Conservation (phyloP, 2,329 filamentous ascomycete species). For the Ascochyta lentis region DNA sequence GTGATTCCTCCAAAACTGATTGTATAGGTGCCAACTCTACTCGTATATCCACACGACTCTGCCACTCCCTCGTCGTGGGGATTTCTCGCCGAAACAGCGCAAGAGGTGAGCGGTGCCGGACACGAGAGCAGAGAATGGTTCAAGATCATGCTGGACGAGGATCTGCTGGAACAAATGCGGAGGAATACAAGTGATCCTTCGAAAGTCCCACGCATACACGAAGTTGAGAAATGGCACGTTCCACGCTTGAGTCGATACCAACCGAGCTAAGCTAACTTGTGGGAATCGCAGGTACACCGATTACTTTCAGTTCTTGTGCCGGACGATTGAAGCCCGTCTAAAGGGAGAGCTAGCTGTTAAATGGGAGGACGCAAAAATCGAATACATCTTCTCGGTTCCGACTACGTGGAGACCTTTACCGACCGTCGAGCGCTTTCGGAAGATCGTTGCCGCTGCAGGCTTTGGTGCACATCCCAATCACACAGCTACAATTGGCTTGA, state of each 20-base stretch:
- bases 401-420: slow-evolving; percentile 62
- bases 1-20: too few species aligned
- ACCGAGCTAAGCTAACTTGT: slow-evolving; percentile 39
- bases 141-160: slow-evolving; percentile 56
- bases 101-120: slow-evolving; percentile 44
- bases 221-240: too few species aligned
- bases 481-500: slow-evolving; percentile 54
- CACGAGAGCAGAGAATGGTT: slow-evolving; percentile 58
- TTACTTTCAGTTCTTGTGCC: slow-evolving; percentile 56
- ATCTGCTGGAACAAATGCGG: too few species aligned
- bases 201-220: too few species aligned
- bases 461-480: slow-evolving; percentile 55
- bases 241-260: too few species aligned
- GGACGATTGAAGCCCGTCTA: slow-evolving; percentile 54
- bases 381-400: slow-evolving; percentile 64
- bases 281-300: slow-evolving; percentile 53
- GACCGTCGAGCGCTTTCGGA: slow-evolving; percentile 60
- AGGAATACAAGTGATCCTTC: too few species aligned
- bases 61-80: slow-evolving; percentile 59
- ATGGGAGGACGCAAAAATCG: slow-evolving; percentile 53
- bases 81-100: slow-evolving; percentile 55
- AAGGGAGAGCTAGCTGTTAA: slow-evolving; percentile 48
- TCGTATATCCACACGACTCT: slow-evolving; percentile 52
- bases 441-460: slow-evolving; percentile 56
- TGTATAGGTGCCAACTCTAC: slow-evolving; percentile 55